phyloP scores from a whole-genome alignment of 768 basidiomycete species.

The Russula abietina region DNA sequence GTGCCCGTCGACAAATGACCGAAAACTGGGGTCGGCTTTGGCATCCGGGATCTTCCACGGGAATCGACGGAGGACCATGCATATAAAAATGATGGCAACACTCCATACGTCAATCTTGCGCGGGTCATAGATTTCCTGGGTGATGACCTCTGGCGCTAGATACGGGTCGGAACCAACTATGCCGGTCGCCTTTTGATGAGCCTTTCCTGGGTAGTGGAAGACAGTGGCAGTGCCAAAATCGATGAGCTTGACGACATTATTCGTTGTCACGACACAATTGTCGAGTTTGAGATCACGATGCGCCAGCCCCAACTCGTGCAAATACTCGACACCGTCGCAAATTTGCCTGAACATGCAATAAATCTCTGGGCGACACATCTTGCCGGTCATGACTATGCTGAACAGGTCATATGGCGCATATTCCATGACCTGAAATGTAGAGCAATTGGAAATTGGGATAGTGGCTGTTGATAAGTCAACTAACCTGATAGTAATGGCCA shows the following conservation, averaged over 20 bases:
- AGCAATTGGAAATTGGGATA: constrained; percentile 9
- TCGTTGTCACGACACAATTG: constrained; percentile 97
- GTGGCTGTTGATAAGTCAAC: constrained; percentile 25
- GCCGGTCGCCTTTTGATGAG: constrained; percentile 69
- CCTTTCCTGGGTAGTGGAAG: constrained; percentile 96
- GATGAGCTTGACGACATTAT: constrained; percentile 96
- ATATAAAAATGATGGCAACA: constrained; percentile 97
- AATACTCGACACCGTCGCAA: constrained; percentile 94
- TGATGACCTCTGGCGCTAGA: constrained; percentile 92
- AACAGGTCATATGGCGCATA: constrained; percentile 99
- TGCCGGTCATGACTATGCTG: constrained; percentile 98
- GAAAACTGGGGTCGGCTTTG: constrained; percentile 88
- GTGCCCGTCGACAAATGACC: constrained; percentile 87
- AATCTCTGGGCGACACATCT: constrained; percentile 96
- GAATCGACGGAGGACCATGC: constrained; percentile 96
- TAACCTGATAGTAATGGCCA: constrained; percentile 97
- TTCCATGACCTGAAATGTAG: constrained; percentile 81
- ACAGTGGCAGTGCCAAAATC: constrained; percentile 99
- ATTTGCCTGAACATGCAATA: constrained; percentile 99
- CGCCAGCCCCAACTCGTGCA: constrained; percentile 95
- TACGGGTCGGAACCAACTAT: constrained; percentile 98
- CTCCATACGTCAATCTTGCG: constrained; percentile 98
- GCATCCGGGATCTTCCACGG: constrained; percentile 98
- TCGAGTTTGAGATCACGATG: constrained; percentile 99
- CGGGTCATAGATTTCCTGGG: constrained; percentile 79